These are phyloP conservation scores for Neurospora sp. DNA, from an alignment of 2,329 filamentous ascomycete genomes.

Conservation along the genomic window DNA sequence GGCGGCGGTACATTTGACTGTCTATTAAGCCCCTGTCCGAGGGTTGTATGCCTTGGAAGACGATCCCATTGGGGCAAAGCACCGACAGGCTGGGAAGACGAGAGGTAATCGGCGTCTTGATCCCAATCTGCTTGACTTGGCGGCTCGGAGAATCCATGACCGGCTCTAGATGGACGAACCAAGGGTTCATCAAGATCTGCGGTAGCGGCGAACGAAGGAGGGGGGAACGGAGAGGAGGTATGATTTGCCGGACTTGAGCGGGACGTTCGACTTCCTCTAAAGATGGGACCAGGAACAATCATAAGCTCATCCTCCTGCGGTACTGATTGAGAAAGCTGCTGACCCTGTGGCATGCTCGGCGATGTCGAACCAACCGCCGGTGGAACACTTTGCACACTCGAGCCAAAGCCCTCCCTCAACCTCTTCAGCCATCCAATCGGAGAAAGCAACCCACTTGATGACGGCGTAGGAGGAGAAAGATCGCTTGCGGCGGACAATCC, in stretches of 20 bases:
- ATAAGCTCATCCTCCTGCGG: constrained; percentile 7
- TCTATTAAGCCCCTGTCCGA: not conserved
- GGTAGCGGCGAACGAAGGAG: constrained; percentile 14
- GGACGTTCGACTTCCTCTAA: constrained; percentile 22
- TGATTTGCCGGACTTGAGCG: constrained; percentile 22
- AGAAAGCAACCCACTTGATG: not conserved
- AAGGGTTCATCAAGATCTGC: not conserved
- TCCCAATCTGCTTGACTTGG: not conserved
- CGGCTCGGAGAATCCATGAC: not conserved
- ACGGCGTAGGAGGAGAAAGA: not conserved
- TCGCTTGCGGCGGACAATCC: constrained; percentile 11
- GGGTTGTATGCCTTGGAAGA: not conserved
- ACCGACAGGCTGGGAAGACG: constrained; percentile 12
- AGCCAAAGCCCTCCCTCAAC: not conserved
- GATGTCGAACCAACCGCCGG: not conserved
- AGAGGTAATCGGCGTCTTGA: constrained; percentile 15
- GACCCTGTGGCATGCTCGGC: not conserved
- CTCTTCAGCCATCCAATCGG: not conserved
- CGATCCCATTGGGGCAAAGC: constrained; percentile 8
- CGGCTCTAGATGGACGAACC: not conserved
- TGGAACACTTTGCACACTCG: not conserved
- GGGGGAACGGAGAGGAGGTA: constrained; percentile 18
- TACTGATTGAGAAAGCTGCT: constrained; percentile 1
- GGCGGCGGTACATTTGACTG: not conserved
- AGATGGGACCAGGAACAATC: constrained; percentile 13